Evolutionary conservation across 1,139 yeast species (phyloP), one percentile per base, ranked within the genome.

Genomic region (Saccharomyces hybrid): DNA sequence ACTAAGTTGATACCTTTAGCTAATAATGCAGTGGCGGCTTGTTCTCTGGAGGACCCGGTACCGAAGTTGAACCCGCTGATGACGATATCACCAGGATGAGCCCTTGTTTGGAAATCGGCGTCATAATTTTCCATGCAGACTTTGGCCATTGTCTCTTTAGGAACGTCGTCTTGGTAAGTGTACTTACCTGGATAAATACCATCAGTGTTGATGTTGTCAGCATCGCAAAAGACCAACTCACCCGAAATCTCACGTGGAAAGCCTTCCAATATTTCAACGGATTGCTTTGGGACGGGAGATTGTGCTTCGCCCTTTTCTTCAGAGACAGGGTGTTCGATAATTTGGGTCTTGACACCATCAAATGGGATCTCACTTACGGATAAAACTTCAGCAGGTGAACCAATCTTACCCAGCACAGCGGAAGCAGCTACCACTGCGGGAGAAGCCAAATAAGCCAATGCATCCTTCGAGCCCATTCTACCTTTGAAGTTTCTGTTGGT

Each of bases 71-170:
- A 95, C 23, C 99, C 99, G 55, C 93, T 83, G 52, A 93, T 81
- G 55, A 93, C 82, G 61, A 93, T 90, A 71, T 93, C 99, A 54
- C 95, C 89, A 5, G 96, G 80, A 60, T 83, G 77, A 46, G 95
- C 88, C 76, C 88, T 90, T 50, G 73, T 61, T 54, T 85, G 83
- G 71, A 93, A 93, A 61, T 91, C 95, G 20, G 88, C 71, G 71
- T 93, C 99, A 72, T 95, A 93, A 75, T 93, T 93, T 73, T 93
- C 99, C 99, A 93, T 95, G 76, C 99, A 95, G 51, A 93, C 99
- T 72, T 91, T 86, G 38, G 99, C 98, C 99, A 93, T 93, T 71
- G 86, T 88, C 63, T 88, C 96, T 65, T 86, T 80, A 48, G 97
- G 80, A 51, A 93, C 93, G 69, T 93, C 98, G 71, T 93, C 99